Conservation (phyloP, 1,284 basidiomycete genomes). For the Apiotrichum gamsii region DNA sequence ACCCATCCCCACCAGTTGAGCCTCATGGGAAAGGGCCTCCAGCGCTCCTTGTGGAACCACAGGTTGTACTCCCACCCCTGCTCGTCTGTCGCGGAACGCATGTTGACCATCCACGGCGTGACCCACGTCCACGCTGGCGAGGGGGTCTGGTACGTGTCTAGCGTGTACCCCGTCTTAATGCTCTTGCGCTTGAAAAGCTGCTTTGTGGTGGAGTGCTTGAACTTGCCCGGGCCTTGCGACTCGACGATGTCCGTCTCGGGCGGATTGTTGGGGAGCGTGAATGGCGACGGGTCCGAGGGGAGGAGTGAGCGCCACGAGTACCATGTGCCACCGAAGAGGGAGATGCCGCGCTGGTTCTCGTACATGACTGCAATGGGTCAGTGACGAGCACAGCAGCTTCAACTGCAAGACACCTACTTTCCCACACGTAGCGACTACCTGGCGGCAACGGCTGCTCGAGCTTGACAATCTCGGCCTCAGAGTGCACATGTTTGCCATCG, state of each 20-base stretch:
- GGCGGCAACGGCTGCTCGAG: too few relatives aligned
- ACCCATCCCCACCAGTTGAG: slow-evolving; percentile 46
- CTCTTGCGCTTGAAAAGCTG: slow-evolving; percentile 12
- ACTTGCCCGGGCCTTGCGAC: not conserved
- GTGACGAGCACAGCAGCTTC: too few relatives aligned
- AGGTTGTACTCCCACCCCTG: slow-evolving; percentile 47
- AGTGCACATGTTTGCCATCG: too few relatives aligned
- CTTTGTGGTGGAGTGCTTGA: slow-evolving; percentile 1
- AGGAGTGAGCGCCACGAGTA: slow-evolving; percentile 41
- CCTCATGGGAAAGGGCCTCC: slow-evolving; percentile 33
- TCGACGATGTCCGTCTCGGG: slow-evolving; percentile 15
- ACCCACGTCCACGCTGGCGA: slow-evolving; percentile 44
- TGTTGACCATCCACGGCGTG: slow-evolving; percentile 47
- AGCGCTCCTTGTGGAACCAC: slow-evolving; percentile 38
- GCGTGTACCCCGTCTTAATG: slow-evolving; percentile 43
- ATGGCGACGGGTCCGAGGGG: slow-evolving; percentile 43
- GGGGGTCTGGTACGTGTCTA: slow-evolving; percentile 40
- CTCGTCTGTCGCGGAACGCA: slow-evolving; percentile 46
- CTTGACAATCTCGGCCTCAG: too few relatives aligned
- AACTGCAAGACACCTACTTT: too few relatives aligned
- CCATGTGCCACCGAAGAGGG: slow-evolving; percentile 40
- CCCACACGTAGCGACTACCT: too few relatives aligned
- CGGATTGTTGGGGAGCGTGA: slow-evolving; percentile 28
- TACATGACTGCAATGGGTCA: slow-evolving; percentile 25
- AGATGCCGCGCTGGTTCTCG: slow-evolving; percentile 47